A percentile compares a stretch with the other conserved stretches of the same genome.
Evolutionary conservation across 768 basidiomycete species (phyloP).

Genomic region (Hygrophorus russula): DNA sequence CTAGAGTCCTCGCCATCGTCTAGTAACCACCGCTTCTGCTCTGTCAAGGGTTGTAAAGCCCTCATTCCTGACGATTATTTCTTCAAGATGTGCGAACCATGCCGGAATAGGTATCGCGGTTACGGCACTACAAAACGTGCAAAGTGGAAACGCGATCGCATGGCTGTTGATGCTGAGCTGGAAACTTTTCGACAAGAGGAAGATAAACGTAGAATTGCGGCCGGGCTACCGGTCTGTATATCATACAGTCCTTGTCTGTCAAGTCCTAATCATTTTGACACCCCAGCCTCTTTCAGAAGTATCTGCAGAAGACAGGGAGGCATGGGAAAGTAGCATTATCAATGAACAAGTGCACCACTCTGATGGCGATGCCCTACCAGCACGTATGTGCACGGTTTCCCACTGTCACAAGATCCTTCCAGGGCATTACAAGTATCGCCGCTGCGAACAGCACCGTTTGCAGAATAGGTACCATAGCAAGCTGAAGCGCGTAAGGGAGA

Average conservation of each 20-base stretch:
- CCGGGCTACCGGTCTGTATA: slow-evolving; percentile 26
- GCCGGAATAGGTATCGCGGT: slow-evolving; percentile 35
- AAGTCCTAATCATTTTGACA: background rate
- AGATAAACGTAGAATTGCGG: slow-evolving; percentile 21
- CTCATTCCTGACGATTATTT: slow-evolving; percentile 25
- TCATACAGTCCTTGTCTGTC: slow-evolving; percentile 1
- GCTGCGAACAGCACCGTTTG: slow-evolving; percentile 45
- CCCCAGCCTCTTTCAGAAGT: slow-evolving; percentile 24
- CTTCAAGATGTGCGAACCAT: slow-evolving; percentile 35
- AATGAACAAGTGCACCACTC: slow-evolving; percentile 16
- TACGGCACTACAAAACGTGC: slow-evolving; percentile 46
- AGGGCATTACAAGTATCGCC: slow-evolving; percentile 34
- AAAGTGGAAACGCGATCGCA: slow-evolving; percentile 40
- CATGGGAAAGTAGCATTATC: slow-evolving; percentile 25
- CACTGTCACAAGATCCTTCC: slow-evolving; percentile 44
- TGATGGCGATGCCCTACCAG: slow-evolving; percentile 16
- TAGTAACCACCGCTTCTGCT: slow-evolving; percentile 28
- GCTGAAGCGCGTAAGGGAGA: slow-evolving; percentile 40
- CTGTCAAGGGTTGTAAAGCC: slow-evolving; percentile 44
- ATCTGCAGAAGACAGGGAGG: slow-evolving; percentile 20
- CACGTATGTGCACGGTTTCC: slow-evolving; percentile 46
- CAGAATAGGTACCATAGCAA: slow-evolving; percentile 44
- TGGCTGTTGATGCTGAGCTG: slow-evolving; percentile 29
- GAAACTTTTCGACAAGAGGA: slow-evolving; percentile 24
- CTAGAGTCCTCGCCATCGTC: background rate